Base-by-base conservation (phyloP, 2,329 filamentous ascomycete species). In the Cytospora paraplurivora region DNA sequence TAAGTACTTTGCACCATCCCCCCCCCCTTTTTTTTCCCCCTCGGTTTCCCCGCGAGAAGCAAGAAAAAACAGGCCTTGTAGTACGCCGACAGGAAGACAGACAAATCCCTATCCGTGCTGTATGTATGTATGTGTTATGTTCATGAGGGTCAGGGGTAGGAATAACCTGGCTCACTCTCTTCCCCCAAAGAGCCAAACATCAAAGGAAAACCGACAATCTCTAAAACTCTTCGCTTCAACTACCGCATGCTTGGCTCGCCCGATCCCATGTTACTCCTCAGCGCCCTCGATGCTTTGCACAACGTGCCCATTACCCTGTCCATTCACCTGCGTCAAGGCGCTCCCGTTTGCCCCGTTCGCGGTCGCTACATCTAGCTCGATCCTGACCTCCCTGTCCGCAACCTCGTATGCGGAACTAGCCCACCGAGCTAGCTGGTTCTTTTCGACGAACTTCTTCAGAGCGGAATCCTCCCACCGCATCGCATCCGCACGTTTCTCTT, bases 371-470 rank as follows among this genome's bases (percentile, higher is more conserved):
- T 50, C 35, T 17, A 59, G 51, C 3, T 62, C 50, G 15, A 65
- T 59, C 11, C 50, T 57, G 11, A 65, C 52, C 41, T 59, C 49
- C 50, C 59, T 64, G 34, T 76, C 73, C 19, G 78, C 79, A 33
- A 73, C 72, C 35, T 78, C 74, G 27, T 76, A 73, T 7, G 76
- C 74, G 13, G 74, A 74, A 11, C 69, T 72, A 19, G 79, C 75
- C 91, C 93, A 96, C 62, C 88, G 82, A 7, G 87, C 85, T 12
- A 97, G 81, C 44, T 87, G 82, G 64, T 86, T 82, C 73, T 88
- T 88, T 62, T 89, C 84, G 21, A 95, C 80, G 72, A 86, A 86
- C 57, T 82, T 81, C 58, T 81, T 77, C 47, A 97, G 79, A 12
- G 84, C 72, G 65, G 83, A 81, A 71, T 94, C 90, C 76, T 97